Evolutionary conservation across 768 basidiomycete genomes (phyloP).

Genomic region (Tulasnella sp.): DNA sequence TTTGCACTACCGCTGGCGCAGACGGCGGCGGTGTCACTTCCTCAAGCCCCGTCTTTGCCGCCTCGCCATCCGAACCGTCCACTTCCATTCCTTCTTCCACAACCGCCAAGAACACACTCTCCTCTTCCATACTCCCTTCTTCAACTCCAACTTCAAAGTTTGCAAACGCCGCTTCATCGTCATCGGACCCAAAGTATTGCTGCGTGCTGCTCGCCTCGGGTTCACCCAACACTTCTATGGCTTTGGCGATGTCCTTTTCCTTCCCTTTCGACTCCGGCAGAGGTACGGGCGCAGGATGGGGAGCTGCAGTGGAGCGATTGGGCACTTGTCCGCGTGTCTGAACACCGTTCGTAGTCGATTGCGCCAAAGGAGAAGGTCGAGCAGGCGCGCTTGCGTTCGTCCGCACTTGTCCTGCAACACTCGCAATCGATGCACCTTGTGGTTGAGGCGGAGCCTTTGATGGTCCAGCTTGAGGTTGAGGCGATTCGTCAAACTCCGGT

Average conservation of each 20-base stretch:
- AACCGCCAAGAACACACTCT: background rate
- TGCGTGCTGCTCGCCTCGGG: background rate
- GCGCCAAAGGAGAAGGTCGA: background rate
- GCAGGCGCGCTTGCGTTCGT: background rate
- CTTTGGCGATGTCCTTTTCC: background rate
- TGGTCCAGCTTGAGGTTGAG: background rate
- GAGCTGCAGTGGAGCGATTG: background rate
- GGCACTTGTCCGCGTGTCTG: background rate
- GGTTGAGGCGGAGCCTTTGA: background rate
- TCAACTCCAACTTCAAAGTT: background rate
- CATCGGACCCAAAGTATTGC: slow-evolving; percentile 1
- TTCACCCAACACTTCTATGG: background rate
- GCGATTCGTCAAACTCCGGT: slow-evolving; percentile 53
- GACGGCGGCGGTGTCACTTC: background rate
- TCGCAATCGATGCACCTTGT: background rate
- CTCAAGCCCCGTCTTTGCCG: background rate
- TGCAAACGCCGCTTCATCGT: slow-evolving; percentile 4
- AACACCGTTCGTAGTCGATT: background rate
- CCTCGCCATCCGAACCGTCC: background rate
- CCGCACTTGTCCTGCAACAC: background rate
- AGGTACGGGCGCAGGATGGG: background rate
- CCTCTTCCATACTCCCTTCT: slow-evolving; percentile 1
- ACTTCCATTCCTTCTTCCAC: background rate
- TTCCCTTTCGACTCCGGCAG: background rate
- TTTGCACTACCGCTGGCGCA: background rate